Evolutionary conservation across 306 rosid genomes (phyloP), one percentile per base, ranked within the genome.

Genomic region (Prinsepia uniflora): DNA sequence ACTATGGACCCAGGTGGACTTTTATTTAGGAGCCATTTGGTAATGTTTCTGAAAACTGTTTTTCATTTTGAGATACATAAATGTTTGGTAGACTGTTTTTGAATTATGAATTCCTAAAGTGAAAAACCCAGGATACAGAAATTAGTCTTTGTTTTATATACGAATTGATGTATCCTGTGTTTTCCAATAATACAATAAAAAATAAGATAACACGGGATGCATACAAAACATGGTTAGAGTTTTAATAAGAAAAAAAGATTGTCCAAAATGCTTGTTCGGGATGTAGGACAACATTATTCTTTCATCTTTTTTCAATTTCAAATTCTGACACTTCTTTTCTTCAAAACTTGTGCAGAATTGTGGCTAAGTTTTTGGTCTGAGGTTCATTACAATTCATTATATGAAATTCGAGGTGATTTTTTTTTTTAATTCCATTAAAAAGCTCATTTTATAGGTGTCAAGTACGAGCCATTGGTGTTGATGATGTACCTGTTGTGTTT

Each of bases 301-400:
- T 18, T n/a, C 36, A 44, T 63, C 54, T 13, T 43, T 43, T 57
- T 11, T n/a, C 6, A 62, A 44, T 14, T 68, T 46, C 43, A 74
- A 9, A 18, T 52, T 57, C 74, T 77, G 30, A 67, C 52, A 44
- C 42, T 61, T 63, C 18, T 65, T 69, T 62, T 47, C 40, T 46
- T 85, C 77, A 63, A 41, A 46, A 80, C 74, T 62, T 50, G 75
- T 86, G 94, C 88, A 92, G 96, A 87, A 72, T 72, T 92, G 72
- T 92, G 98, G 96, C 84, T 92, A 82, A 92, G 98, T 82, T 89
- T 89, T 84, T 89, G 98, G 98, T 87, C 96, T 49, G 98, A 89
- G 85, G 87, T 92, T 73, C 98, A 92, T 76, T 92, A 87, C 81
- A 92, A 92, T 81, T 89, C 98, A 70, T 74, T 92, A 18, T 87